A percentile compares a stretch with the other conserved stretches of the same genome.
Evolutionary conservation across 2,329 filamentous ascomycete genomes (phyloP).

Genomic region (Xylariaceae sp.): DNA sequence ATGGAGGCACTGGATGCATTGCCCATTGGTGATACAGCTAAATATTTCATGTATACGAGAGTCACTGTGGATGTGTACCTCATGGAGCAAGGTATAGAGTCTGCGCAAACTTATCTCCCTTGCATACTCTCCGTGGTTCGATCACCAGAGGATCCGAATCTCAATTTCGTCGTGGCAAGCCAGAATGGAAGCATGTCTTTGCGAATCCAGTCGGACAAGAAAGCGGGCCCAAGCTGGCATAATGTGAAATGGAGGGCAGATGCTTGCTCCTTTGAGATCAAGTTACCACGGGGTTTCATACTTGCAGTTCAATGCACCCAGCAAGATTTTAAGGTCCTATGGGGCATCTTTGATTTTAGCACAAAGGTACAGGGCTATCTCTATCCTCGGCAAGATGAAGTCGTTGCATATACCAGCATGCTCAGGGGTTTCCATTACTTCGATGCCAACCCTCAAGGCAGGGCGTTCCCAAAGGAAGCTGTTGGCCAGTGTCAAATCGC

Average conservation of each 20-base stretch:
- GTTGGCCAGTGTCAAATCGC: slow-evolving; percentile 74
- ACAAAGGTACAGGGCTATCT: slow-evolving; percentile 76
- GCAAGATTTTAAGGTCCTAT: slow-evolving; percentile 78
- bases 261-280: slow-evolving; percentile 68
- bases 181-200: slow-evolving; percentile 81
- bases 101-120: slow-evolving; percentile 72
- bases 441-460: slow-evolving; percentile 72
- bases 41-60: slow-evolving; percentile 80
- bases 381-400: slow-evolving; percentile 72
- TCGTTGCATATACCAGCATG: slow-evolving; percentile 70
- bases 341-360: slow-evolving; percentile 86
- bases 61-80: slow-evolving; percentile 77
- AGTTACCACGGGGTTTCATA: slow-evolving; percentile 77
- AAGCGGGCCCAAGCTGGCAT: slow-evolving; percentile 76
- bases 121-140: slow-evolving; percentile 80
- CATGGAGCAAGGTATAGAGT: slow-evolving; percentile 73
- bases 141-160: slow-evolving; percentile 69
- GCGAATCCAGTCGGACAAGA: slow-evolving; percentile 72
- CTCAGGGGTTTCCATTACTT: slow-evolving; percentile 82
- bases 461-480: slow-evolving; percentile 77
- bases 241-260: slow-evolving; percentile 81
- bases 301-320: slow-evolving; percentile 75
- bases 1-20: slow-evolving; percentile 71
- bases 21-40: slow-evolving; percentile 76
- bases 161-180: slow-evolving; percentile 77